Conservation (phyloP, 2,329 filamentous ascomycete genomes). For the Colletotrichum magnum region DNA sequence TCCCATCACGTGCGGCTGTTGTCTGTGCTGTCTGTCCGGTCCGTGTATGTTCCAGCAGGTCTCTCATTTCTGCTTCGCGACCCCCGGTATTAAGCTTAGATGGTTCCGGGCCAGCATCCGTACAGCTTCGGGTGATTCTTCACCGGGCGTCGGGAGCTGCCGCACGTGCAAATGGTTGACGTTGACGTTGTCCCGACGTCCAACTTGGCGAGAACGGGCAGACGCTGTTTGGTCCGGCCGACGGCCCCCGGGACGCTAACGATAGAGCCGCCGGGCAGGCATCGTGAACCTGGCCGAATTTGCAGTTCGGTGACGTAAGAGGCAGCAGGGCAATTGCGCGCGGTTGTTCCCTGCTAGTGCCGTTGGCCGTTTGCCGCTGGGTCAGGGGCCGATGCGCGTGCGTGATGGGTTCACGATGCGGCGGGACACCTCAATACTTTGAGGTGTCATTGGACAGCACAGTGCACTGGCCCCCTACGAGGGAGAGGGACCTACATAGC, state of each 20-base stretch:
- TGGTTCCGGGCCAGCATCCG: background rate
- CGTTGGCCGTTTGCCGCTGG: background rate
- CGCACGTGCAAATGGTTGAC: background rate
- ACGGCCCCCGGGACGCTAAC: constrained; percentile 33
- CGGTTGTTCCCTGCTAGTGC: constrained; percentile 8
- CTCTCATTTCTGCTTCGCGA: no score
- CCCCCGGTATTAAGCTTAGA: no score
- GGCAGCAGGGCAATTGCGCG: constrained; percentile 8
- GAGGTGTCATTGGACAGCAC: no score
- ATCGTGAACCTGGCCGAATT: constrained; percentile 35
- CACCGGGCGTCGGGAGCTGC: constrained; percentile 14
- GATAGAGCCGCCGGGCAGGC: constrained; percentile 36
- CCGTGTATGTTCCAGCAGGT: no score
- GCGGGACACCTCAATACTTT: background rate
- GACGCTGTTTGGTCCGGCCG: background rate
- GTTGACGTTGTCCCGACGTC: constrained; percentile 3
- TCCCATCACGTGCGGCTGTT: no score
- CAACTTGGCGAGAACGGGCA: constrained; percentile 4
- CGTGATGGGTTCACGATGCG: constrained; percentile 24
- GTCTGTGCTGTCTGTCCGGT: no score
- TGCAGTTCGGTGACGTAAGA: constrained; percentile 33
- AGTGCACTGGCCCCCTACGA: constrained; percentile 10
- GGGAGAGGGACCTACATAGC: background rate
- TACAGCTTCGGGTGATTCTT: constrained; percentile 16
- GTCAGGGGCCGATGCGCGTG: constrained; percentile 12